These are phyloP conservation scores for Lodderomyces beijingensis DNA, from an alignment of 1,139 yeast species.

Conservation along the genomic window DNA sequence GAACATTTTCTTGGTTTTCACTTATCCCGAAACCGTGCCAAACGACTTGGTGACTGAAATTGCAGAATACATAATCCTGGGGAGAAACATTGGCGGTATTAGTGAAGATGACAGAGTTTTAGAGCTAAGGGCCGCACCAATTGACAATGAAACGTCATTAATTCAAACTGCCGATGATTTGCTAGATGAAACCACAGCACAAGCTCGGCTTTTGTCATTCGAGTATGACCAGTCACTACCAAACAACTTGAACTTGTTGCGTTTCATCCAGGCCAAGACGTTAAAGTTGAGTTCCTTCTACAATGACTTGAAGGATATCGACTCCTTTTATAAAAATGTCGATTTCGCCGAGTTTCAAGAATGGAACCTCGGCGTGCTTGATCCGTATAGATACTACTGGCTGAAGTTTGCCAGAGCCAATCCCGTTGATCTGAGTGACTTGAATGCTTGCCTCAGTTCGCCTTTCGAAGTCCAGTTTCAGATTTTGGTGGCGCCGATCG, in stretches of 20 bases:
- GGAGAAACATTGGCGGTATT: too few species aligned
- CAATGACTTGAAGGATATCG: constrained; percentile 14
- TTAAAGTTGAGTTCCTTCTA: constrained; percentile 19
- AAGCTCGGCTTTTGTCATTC: constrained; percentile 8
- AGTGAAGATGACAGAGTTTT: constrained; percentile 10
- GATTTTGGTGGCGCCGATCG: constrained; percentile 22
- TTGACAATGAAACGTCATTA: constrained; percentile 7
- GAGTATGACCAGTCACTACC: not conserved
- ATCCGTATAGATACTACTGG: constrained; percentile 32
- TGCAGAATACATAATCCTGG: constrained; percentile 8
- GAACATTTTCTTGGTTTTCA: constrained; percentile 13
- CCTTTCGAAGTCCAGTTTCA: constrained; percentile 17
- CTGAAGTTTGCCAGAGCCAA: constrained; percentile 19
- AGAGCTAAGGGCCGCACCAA: constrained; percentile 12
- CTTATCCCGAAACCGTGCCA: constrained; percentile 14
- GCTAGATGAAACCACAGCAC: constrained; percentile 9
- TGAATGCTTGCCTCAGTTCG: constrained; percentile 15
- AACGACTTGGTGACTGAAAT: constrained; percentile 8
- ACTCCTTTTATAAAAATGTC: constrained; percentile 16
- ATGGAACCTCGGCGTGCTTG: constrained; percentile 28
- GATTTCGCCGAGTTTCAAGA: constrained; percentile 17
- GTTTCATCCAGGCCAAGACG: constrained; percentile 23
- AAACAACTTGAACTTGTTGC: constrained; percentile 12
- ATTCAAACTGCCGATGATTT: constrained; percentile 18
- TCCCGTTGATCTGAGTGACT: constrained; percentile 9